These are phyloP conservation scores for Cryptosporidium xiaoi DNA, from an alignment of 169 alveolate species.

Conservation along the genomic window DNA sequence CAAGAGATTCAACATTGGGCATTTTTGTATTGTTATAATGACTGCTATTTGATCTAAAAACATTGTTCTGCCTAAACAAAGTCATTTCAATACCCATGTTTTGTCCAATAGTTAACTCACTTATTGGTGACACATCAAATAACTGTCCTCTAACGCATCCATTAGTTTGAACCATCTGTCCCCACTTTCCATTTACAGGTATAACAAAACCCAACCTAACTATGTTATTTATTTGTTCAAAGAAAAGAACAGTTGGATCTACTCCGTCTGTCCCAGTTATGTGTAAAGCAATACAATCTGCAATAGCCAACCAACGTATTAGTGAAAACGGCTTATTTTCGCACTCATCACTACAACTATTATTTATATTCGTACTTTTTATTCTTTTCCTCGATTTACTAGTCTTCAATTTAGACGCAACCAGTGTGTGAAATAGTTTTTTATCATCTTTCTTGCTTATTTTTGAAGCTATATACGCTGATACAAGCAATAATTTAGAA, in stretches of 20 bases:
- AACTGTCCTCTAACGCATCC: slow-evolving; percentile 9
- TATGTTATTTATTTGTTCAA: slow-evolving; percentile 57
- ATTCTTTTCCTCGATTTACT: background rate
- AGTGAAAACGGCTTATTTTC: slow-evolving; percentile 39
- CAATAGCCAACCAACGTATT: slow-evolving; percentile 59
- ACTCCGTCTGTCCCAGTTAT: slow-evolving; percentile 48
- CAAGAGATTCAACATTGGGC: slow-evolving; percentile 22
- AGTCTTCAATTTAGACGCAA: slow-evolving; percentile 28
- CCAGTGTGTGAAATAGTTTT: slow-evolving; percentile 28
- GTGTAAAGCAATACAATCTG: slow-evolving; percentile 67
- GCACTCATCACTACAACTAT: background rate
- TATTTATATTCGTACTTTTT: background rate
- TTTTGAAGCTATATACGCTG: slow-evolving; percentile 67
- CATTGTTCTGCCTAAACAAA: background rate
- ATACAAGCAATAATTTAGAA: slow-evolving; percentile 34
- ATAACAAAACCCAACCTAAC: slow-evolving; percentile 50
- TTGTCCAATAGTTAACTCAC: slow-evolving; percentile 34
- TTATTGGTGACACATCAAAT: slow-evolving; percentile 26
- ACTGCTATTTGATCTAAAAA: background rate
- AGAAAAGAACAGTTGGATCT: slow-evolving; percentile 42
- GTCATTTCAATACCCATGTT: slow-evolving; percentile 46
- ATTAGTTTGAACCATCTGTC: slow-evolving; percentile 3
- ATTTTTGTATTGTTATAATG: slow-evolving; percentile 4
- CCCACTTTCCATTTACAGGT: slow-evolving; percentile 30
- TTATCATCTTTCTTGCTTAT: slow-evolving; percentile 54